Percentiles rank a stretch among this genome's conserved stretches.
These are phyloP conservation scores for Amylostereum chailletii DNA, from an alignment of 1,284 basidiomycete species.

Conservation along the genomic window DNA sequence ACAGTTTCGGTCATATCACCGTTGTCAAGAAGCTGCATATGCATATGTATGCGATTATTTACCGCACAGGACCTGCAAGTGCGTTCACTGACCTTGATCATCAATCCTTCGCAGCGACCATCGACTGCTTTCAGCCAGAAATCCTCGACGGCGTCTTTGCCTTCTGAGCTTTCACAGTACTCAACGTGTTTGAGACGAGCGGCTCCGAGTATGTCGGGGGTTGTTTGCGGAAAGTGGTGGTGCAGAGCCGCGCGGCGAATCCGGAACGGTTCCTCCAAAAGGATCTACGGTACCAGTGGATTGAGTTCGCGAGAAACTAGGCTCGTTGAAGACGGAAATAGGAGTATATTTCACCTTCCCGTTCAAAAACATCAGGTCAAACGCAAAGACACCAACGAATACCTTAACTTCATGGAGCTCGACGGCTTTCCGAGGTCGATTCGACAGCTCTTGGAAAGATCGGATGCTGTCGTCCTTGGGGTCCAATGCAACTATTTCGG, in stretches of 20 bases:
- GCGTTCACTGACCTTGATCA: slow-evolving; percentile 71
- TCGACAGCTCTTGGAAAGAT: slow-evolving; percentile 83
- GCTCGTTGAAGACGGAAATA: no score
- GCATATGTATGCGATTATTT: slow-evolving; percentile 8
- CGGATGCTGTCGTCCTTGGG: slow-evolving; percentile 54
- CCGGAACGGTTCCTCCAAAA: slow-evolving; percentile 69
- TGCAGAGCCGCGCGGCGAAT: slow-evolving; percentile 62
- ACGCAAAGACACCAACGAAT: slow-evolving; percentile 80
- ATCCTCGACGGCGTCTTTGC: slow-evolving; percentile 55
- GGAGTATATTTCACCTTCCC: slow-evolving; percentile 42
- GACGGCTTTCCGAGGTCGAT: slow-evolving; percentile 83
- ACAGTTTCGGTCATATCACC: slow-evolving; percentile 31
- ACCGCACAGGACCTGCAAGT: slow-evolving; percentile 14
- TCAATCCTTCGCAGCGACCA: slow-evolving; percentile 84
- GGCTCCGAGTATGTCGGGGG: slow-evolving; percentile 33
- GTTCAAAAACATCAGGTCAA: slow-evolving; percentile 88
- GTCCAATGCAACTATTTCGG: slow-evolving; percentile 79
- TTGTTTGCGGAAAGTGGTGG: slow-evolving; percentile 45
- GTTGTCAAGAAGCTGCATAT: slow-evolving; percentile 48
- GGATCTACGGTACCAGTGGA: slow-evolving; percentile 33
- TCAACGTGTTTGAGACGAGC: slow-evolving; percentile 76
- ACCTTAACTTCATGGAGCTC: slow-evolving; percentile 73
- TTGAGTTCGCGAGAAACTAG: no score
- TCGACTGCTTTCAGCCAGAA: slow-evolving; percentile 81
- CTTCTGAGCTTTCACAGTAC: slow-evolving; percentile 64